These are phyloP conservation scores for Starmera dryadoides DNA, from an alignment of 805 yeast genomes.

Conservation along the genomic window DNA sequence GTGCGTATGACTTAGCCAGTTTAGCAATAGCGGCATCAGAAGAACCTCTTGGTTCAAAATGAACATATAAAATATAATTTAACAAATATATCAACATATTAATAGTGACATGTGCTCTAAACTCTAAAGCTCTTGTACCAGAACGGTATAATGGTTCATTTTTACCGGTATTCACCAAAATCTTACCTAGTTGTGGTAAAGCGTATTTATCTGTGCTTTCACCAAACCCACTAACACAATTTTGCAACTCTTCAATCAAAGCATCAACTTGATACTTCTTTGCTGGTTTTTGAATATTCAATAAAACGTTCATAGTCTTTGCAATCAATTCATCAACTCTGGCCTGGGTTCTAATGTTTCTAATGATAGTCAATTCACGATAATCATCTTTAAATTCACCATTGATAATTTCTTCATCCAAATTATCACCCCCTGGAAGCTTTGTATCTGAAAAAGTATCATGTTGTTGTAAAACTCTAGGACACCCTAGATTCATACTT, in stretches of 20 bases:
- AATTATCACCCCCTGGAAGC: conserved; percentile 27
- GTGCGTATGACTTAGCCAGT: conserved; percentile 32
- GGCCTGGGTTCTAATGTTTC: conserved; percentile 38
- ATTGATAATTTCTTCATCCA: conserved; percentile 13
- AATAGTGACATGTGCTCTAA: conserved; percentile 30
- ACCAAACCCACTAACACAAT: conserved; percentile 26
- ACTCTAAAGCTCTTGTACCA: conserved; percentile 31
- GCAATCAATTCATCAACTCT: conserved; percentile 36
- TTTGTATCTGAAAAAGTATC: conserved; percentile 35
- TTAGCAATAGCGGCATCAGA: conserved; percentile 25
- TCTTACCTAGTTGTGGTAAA: conserved; percentile 26
- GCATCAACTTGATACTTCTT: conserved; percentile 32
- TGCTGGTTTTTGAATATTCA: conserved; percentile 31
- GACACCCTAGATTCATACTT: conserved; percentile 33
- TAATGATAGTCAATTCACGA: conserved; percentile 40
- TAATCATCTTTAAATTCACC: conserved; percentile 21
- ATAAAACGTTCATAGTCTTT: conserved; percentile 30
- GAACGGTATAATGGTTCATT: conserved; percentile 18
- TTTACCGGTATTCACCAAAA: conserved; percentile 16
- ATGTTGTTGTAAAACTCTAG: conserved; percentile 29
- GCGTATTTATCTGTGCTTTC: conserved; percentile 22
- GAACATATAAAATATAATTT: conserved; percentile 41
- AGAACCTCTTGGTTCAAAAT: conserved; percentile 34
- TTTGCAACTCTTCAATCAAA: conserved; percentile 25
- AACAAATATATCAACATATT: conserved; percentile 43